Base-by-base conservation (phyloP, 164 flowering plant genomes). In the Vitis rotundifolia region DNA sequence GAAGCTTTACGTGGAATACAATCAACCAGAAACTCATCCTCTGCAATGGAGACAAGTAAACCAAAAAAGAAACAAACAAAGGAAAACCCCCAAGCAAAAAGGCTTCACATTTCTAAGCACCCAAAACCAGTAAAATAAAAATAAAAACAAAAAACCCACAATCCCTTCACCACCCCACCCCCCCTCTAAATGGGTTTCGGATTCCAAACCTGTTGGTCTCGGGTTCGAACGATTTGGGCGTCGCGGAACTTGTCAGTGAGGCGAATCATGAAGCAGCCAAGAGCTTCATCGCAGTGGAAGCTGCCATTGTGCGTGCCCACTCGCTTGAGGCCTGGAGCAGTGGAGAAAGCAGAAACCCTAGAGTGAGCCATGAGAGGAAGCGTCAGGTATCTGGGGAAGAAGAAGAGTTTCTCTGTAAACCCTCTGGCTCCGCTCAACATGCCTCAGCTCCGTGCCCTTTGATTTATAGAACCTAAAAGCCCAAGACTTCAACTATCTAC, bases 211-310 rank as follows among this genome's bases (percentile, higher is more conserved):
- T 89, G 75, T 12, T 89, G 77, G 71, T 96, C 97, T 22, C 98
- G 81, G 63, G 95, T 81, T 11, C 98, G 92, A 53, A 96, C 85
- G 51, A 96, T 85, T 18, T 91, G 84, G 19, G 97, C 96, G 47
- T 66, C 71, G 74, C 70, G 62, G 87, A 91, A 93, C 72, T 84
- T 92, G 44, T 84, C 51, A 58, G 97, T 90, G 72, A 89, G 93
- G 65, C 95, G 94, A 71, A 95, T 89, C 92, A 95, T 89, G 88
- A 95, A 95, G 85, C 99, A 95, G 70, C 93, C 99, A 3, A 95
- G 97, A 26, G 99, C 98, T 76, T 93, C 99, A 73, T 93, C 97
- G 82, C 99, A 93, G 86, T 95, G 99, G 77, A 95, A 95, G 87
- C 91, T 91, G 2, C 99, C 99, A 57, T 91, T 88, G 89, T 95